Evolutionary conservation across 1,284 basidiomycete species (phyloP), one percentile per base, ranked within the genome.

Genomic region (Cystobasidium sp.): DNA sequence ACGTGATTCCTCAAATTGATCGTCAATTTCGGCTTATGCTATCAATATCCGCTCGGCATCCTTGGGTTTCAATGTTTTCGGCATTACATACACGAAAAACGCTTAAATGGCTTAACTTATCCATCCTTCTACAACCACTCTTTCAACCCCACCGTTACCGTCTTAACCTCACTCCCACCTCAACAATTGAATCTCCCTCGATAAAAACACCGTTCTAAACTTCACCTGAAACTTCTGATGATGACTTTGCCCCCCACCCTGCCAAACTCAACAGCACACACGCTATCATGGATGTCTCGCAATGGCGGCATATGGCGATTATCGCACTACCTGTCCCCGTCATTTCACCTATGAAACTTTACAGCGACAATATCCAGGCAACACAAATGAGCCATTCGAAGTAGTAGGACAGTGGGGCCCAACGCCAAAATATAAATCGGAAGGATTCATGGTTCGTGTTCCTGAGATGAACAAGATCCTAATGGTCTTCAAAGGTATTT

Each of bases 351-450:
- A 8, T 4, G 75, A 59, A 7, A 67, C 75, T n/a, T 44, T 76
- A 5, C 56, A 74, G 31, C 43, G 43, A 41, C 71, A 76, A 24
- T 76, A 74, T 37, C 75, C 75, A 12, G 75, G 71, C 7, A 74
- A 73, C 22, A 56, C 63, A 8, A 51, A 73, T 49, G 10, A 43
- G 41, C 75, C 75, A 12, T 76, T 73, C 41, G 55, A 76, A 56
- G 49, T 74, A 41, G 37, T 71, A 10, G 68, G 75, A 9, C 47
- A 53, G n/a, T 71, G 59, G 59, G 75, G 68, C 22, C 68, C 75
- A 5, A 73, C 70, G 7, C 43, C 43, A 14, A 68, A 66, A 22
- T 75, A 72, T 51, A 56, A 56, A 39, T 47, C 39, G 6, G 65
- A 68, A 62, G 72, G 72, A 14, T 61, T 61, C 56, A 74, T 74